Evolutionary conservation across 108 stramenopile genomes (phyloP).

Genomic region (Stephanodiscus triporus): DNA sequence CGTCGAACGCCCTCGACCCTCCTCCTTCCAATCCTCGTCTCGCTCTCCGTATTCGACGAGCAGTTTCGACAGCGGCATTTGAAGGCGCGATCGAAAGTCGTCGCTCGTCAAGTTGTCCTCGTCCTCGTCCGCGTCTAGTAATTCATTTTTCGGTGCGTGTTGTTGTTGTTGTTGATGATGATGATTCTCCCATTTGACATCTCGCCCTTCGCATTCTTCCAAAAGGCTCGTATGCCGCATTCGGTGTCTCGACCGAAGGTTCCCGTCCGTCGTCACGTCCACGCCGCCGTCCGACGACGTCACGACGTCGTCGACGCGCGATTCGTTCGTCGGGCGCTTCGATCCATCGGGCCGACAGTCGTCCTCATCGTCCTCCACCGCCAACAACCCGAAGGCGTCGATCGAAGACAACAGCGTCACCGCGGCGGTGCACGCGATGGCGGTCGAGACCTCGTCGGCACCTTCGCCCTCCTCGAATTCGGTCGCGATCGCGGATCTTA

Average conservation of each 20-base stretch:
- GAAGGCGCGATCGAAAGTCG: constrained; percentile 32
- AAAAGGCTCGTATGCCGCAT: constrained; percentile 57
- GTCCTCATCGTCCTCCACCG: not conserved
- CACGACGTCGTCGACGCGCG: constrained; percentile 12
- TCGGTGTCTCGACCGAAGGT: constrained; percentile 29
- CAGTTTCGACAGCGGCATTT: constrained; percentile 54
- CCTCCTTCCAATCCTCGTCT: constrained; percentile 71
- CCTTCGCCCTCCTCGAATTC: constrained; percentile 27
- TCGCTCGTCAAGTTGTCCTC: not conserved
- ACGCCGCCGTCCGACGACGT: constrained; percentile 26
- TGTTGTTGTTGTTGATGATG: not conserved
- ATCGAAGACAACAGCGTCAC: constrained; percentile 46
- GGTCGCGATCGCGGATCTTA: not conserved
- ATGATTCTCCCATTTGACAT: constrained; percentile 59
- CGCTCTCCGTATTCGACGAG: constrained; percentile 76
- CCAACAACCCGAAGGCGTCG: constrained; percentile 18
- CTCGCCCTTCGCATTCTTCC: constrained; percentile 75
- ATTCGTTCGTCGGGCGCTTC: not conserved
- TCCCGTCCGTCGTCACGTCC: not conserved
- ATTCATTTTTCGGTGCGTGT: not conserved
- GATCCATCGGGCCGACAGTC: not conserved
- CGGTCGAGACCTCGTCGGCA: constrained; percentile 32
- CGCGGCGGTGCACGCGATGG: constrained; percentile 53
- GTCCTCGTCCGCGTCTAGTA: not conserved
- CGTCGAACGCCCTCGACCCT: not conserved